Conservation (phyloP, 257 asterid genomes). For the Scutellaria barbata region DNA sequence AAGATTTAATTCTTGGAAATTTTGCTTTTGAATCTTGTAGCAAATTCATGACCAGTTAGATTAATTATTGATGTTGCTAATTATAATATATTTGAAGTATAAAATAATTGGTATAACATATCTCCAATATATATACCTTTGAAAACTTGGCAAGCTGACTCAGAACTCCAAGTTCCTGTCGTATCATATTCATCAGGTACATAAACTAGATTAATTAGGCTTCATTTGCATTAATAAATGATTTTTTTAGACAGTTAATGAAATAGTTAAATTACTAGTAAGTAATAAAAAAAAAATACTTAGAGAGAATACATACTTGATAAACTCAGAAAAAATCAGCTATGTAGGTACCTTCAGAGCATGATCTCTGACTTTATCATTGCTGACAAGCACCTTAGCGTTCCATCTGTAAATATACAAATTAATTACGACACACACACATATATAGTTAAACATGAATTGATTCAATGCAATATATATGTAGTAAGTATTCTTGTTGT, state of each 20-base stretch:
- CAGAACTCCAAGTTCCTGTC: conserved; percentile 22
- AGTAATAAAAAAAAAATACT: too few relatives aligned
- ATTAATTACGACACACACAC: not conserved
- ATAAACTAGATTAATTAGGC: not conserved
- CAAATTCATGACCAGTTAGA: not conserved
- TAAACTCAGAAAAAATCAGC: not conserved
- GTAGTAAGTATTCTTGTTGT: too few relatives aligned
- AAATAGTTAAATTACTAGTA: too few relatives aligned
- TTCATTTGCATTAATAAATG: too few relatives aligned
- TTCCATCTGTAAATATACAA: conserved; percentile 14
- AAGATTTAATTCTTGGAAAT: too few relatives aligned
- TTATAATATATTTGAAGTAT: too few relatives aligned
- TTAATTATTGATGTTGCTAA: too few relatives aligned
- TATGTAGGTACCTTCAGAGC: not conserved
- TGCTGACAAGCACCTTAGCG: conserved; percentile 22
- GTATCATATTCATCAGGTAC: not conserved
- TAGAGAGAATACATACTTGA: too few relatives aligned
- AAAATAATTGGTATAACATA: too few relatives aligned
- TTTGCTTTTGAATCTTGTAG: not conserved
- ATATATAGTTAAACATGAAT: too few relatives aligned
- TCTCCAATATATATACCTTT: not conserved
- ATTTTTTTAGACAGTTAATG: too few relatives aligned
- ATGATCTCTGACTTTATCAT: conserved; percentile 16
- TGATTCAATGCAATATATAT: not conserved
- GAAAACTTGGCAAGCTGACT: conserved; percentile 25